phyloP scores from a whole-genome alignment of 306 rosid genomes.

The Vigna angularis region DNA sequence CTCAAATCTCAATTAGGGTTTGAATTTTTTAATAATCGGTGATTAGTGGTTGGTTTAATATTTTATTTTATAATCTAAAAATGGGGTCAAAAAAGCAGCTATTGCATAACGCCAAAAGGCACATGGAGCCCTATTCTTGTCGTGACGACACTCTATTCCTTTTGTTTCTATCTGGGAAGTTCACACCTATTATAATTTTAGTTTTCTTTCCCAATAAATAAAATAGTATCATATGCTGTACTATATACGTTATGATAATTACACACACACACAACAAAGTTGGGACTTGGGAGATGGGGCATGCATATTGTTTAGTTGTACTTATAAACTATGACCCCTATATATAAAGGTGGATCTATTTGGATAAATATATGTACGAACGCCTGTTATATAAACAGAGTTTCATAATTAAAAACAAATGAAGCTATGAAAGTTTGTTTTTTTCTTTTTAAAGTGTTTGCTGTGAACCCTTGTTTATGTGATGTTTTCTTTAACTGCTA shows the following conservation, averaged over 20 bases:
- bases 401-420: background rate
- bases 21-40: background rate
- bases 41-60: conserved; percentile 9
- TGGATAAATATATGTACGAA: background rate
- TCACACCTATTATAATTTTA: conserved; percentile 41
- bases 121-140: conserved; percentile 66
- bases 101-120: conserved; percentile 54
- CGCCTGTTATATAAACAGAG: background rate
- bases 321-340: conserved; percentile 1
- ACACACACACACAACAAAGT: conserved; percentile 11
- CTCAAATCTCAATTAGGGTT: conserved; percentile 33
- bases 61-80: background rate
- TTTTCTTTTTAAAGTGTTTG: background rate
- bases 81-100: conserved; percentile 51
- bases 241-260: background rate
- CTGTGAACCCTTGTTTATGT: background rate
- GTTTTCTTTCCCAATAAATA: conserved; percentile 29
- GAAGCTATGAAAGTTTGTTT: background rate
- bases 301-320: conserved; percentile 24
- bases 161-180: conserved; percentile 37
- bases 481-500: background rate
- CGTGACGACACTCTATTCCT: conserved; percentile 37
- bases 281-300: conserved; percentile 21
- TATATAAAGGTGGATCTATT: conserved; percentile 2
- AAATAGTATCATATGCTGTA: background rate